Evolutionary conservation across 768 basidiomycete genomes (phyloP), one percentile per base, ranked within the genome.

Genomic region (Lentinus brumalis): DNA sequence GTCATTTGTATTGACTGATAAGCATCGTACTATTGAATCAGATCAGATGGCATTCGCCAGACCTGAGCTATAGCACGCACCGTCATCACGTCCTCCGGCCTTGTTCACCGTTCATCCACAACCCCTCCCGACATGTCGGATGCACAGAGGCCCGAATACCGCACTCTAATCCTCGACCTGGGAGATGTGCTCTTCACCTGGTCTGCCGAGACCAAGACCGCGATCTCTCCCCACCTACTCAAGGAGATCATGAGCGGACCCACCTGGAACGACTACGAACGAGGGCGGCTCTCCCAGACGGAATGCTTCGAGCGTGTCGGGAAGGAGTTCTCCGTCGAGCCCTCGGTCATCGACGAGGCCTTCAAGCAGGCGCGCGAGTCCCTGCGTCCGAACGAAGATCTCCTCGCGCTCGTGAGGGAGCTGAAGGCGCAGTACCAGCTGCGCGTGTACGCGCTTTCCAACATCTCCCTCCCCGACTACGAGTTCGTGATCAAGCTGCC

Each of bases 151-250:
- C 42, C 50, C 8, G 44, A 53, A 15, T 59, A 54, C 39, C 55
- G 51, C 21, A 73, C 78, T 10, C 70, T 83, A 63, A 78, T 85
- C 65, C 78, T 83, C 68, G 84, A 85, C 68, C 73, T 85, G 35
- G 83, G 83, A 18, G 84, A 84, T 65, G 83, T 84, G 7, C 74
- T 84, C 50, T 84, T 85, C 70, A 76, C 74, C 44, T 86, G 83
- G 83, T 83, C 82, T 10, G 63, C 80, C 1, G 62, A 76, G 16
- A 81, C 81, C 1, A 77, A 73, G 57, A 81, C 80, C 6, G 67
- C 69, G 44, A 77, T 84, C 59, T 74, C 81, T 8, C 66, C 80
- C 10, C 74, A 70, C 49, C 71, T 69, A 1, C 74, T 85, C 29
- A 75, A 74, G 12, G 66, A 68, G 18, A 82, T 84, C 47, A 72